Conservation (phyloP, 2,329 filamentous ascomycete species). For the Xylariaceae sp. region DNA sequence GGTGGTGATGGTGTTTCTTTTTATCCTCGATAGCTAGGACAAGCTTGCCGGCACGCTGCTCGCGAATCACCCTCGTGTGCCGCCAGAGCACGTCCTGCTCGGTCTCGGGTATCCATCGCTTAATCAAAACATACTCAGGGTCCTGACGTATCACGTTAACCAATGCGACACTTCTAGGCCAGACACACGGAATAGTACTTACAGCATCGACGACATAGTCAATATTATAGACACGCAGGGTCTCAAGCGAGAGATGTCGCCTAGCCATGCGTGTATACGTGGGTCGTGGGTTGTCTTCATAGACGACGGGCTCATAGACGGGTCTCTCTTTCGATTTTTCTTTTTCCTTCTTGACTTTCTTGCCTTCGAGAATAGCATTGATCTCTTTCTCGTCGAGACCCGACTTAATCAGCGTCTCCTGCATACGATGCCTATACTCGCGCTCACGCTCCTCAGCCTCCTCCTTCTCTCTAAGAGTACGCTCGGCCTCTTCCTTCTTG, state of each 20-base stretch:
- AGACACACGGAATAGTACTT: conserved; percentile 38
- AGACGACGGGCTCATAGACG: neutral
- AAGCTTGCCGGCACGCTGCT: conserved; percentile 53
- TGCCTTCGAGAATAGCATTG: conserved; percentile 57
- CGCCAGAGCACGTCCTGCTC: conserved; percentile 76
- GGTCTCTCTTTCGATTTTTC: conserved; percentile 31
- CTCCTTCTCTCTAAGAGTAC: conserved; percentile 52
- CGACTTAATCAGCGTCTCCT: conserved; percentile 63
- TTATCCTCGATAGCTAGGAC: conserved; percentile 55
- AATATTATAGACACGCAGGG: conserved; percentile 59
- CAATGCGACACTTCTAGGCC: neutral
- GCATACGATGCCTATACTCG: conserved; percentile 61
- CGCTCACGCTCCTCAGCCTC: conserved; percentile 56
- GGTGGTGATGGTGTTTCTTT: conserved; percentile 48
- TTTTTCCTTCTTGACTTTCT: conserved; percentile 57
- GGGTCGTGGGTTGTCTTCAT: conserved; percentile 45
- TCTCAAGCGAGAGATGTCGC: conserved; percentile 66
- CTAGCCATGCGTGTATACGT: conserved; percentile 70
- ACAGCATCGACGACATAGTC: conserved; percentile 65
- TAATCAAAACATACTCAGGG: conserved; percentile 73
- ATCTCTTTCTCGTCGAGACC: conserved; percentile 66
- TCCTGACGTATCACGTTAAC: conserved; percentile 51
- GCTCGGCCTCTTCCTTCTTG: conserved; percentile 56
- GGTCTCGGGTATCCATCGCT: conserved; percentile 72
- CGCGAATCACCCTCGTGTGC: conserved; percentile 70